Evolutionary conservation across 2,329 filamentous ascomycete genomes (phyloP), one percentile per base, ranked within the genome.

Genomic region (Colletotrichum camelliae): DNA sequence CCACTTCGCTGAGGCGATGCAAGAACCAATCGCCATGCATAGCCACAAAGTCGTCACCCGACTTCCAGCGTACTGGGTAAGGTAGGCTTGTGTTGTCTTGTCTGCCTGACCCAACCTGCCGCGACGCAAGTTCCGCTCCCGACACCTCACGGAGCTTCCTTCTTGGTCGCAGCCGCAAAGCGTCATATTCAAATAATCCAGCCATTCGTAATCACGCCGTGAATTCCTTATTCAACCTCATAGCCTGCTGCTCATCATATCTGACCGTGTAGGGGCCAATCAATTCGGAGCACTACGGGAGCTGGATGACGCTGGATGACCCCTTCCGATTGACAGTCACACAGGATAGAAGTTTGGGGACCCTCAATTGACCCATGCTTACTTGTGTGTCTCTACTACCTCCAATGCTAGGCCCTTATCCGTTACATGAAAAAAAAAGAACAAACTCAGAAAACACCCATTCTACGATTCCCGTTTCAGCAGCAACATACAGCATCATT

Each of bases 401-500:
- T 61, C 37, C 69, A 35, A 62, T 61, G 55, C n/a, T 35, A 39
- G 39, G 39, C 67, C 66, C 21, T 13, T 18, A 67, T 27, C 62
- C 62, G 61, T 55, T 52, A 52, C 55, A 52, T 72, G 61, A 68
- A 61, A 24, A 18, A 61, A 43, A 9, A 70, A 27, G 24, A 57
- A 43, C 24, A 67, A 58, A 55, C 31, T 68, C 21, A 29, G 21
- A n/a, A 62, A 72, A 75, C 52, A 72, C 39, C 55, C 69, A 24
- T 66, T 75, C 69, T 72, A 72, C 72, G 57, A 57, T 67, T 37
- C 58, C 57, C 62, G 31, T 61, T 72, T 75, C 70, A 74, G 58
- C 70, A 76, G 57, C 65, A 48, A 74, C 70, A 67, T 75, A 71
- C 55, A 75, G 37, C 75, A 72, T 66, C 74, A 72, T 67, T 75